Conservation (phyloP, 1,139 yeast species). For the Nakaseomyces delphensis region DNA sequence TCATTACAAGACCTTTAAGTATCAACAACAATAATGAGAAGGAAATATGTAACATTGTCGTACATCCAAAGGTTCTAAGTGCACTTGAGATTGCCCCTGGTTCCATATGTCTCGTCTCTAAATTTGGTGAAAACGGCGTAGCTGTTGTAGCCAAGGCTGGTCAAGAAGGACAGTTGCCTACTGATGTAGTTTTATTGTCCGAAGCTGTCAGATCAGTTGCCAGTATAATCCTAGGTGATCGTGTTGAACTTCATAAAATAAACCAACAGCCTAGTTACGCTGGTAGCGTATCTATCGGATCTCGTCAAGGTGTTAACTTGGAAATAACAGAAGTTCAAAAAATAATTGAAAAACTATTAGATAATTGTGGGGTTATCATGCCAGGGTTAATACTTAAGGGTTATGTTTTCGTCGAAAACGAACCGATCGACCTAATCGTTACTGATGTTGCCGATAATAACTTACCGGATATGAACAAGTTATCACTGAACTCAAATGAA, state of each 20-base stretch:
- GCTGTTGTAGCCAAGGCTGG: constrained; percentile 38
- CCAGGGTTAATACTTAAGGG: constrained; percentile 42
- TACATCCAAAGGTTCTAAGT: constrained; percentile 46
- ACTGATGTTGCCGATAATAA: constrained; percentile 27
- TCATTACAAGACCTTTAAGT: constrained; percentile 52
- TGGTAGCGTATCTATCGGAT: constrained; percentile 29
- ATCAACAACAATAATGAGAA: constrained; percentile 30
- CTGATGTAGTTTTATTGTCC: constrained; percentile 48
- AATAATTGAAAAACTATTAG: constrained; percentile 36
- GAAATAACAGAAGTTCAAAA: constrained; percentile 20
- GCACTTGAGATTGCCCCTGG: constrained; percentile 49
- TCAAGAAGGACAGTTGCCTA: constrained; percentile 34
- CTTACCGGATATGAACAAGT: constrained; percentile 32
- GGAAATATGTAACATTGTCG: constrained; percentile 36
- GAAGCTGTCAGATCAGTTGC: constrained; percentile 42
- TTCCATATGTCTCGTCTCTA: constrained; percentile 43
- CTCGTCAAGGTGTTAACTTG: constrained; percentile 21
- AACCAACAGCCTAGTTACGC: constrained; percentile 47
- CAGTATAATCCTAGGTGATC: constrained; percentile 64
- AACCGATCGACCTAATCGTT: constrained; percentile 25
- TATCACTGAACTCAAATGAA: constrained; percentile 19
- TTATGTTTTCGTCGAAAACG: constrained; percentile 18
- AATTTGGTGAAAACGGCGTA: constrained; percentile 43
- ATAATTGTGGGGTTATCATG: constrained; percentile 45
- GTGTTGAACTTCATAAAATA: constrained; percentile 45